These are phyloP conservation scores for Kwoniella heveanensis DNA, from an alignment of 768 basidiomycete genomes.

Conservation along the genomic window DNA sequence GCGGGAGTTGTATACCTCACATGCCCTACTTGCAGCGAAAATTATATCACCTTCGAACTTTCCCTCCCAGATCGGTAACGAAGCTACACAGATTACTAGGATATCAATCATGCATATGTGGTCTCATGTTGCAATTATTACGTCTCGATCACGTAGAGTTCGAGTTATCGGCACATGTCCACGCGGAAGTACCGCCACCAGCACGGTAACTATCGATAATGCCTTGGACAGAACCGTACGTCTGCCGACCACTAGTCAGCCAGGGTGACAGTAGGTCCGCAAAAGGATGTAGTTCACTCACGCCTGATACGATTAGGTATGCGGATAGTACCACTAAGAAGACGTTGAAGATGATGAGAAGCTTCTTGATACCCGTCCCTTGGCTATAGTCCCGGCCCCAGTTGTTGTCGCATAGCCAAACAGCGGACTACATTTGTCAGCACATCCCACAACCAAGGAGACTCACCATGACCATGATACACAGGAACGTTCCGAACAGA, in stretches of 20 bases:
- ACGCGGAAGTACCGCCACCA: constrained; percentile 10
- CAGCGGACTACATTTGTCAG: constrained; percentile 26
- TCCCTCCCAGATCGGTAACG: too few relatives aligned
- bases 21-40: too few relatives aligned
- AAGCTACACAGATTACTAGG: too few relatives aligned
- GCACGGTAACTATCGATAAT: constrained; percentile 17
- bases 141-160: constrained; percentile 12
- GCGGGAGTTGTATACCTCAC: too few relatives aligned
- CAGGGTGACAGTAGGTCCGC: too few relatives aligned
- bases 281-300: neutral
- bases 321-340: constrained; percentile 14
- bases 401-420: constrained; percentile 46
- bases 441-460: neutral
- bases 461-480: constrained; percentile 26
- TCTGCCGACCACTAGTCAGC: too few relatives aligned
- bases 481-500: constrained; percentile 45
- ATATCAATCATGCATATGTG: too few relatives aligned
- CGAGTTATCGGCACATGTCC: constrained; percentile 23
- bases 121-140: too few relatives aligned
- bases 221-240: constrained; percentile 17
- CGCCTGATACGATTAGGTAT: constrained; percentile 19
- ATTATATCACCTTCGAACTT: too few relatives aligned
- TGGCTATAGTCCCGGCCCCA: neutral
- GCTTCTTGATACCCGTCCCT: neutral
- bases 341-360: constrained; percentile 9